Base-by-base conservation (phyloP, 2,329 filamentous ascomycete species). In the Scortechinia acanthostroma region DNA sequence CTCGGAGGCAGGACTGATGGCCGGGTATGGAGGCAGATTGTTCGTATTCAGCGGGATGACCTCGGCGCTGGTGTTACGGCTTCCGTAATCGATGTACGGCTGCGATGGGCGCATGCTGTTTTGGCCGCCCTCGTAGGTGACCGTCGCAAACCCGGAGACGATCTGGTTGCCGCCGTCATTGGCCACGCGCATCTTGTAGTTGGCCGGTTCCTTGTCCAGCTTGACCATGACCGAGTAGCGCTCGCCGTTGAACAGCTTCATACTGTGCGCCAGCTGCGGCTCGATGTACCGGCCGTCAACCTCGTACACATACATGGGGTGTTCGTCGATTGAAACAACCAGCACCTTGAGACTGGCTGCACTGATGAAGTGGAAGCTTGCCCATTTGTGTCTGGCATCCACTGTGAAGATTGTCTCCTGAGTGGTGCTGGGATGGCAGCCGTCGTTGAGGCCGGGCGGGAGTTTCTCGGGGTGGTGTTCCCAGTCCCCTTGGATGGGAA, bases 141-240 rank as follows among this genome's bases (percentile, higher is more conserved):
- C 51, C 16, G 58, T 57, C 16, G 62, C 69, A 16, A 60, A 65
- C 2, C 65, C 68, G 21, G 64, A 64, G 44, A 73, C 63, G 37
- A 73, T 56, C 47, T 74, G 70, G 25, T 64, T 63, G 13, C 58
- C 49, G 25, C 62, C 60, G 17, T 57, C 55, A 22, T 65, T 65
- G 21, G 66, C 62, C 25, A 69, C 56, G 5, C 69, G 68, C 40
- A 70, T 61, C 3, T 59, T 63, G 47, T 70, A 70, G 35, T 63
- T 55, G 2, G 58, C 59, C 1, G 54, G 49, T 19, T 10, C 35
- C 21, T 68, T 58, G 42, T 69, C 58, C 2, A 71, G 59, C 35
- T 60, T 42, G 47, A 62, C 35, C 51, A 63, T 49, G 14, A 62
- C 58, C 3, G 60, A 63, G 42, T 60, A 61, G 2, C 63, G 58